Evolutionary conservation across 345 rosid genomes (phyloP), one percentile per base, ranked within the genome.

Genomic region (Moricandia moricandioides): DNA sequence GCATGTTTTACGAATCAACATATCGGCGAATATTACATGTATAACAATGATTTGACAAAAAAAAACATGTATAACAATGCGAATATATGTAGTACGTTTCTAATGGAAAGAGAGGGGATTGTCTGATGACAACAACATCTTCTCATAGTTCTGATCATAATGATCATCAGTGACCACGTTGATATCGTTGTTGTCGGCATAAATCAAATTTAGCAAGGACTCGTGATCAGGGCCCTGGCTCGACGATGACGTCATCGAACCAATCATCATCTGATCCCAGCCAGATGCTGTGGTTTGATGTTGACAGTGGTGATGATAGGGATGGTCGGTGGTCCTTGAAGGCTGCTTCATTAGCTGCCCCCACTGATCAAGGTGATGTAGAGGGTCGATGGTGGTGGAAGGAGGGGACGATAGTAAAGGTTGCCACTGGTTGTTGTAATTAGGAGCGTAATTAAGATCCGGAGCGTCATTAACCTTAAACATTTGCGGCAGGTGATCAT

Each of bases 231-330:
- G 65, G 33, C 78, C 78, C 21, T 67, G 78, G 24, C 68, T 66
- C 24, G 81, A 71, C 0, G 72, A 65, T 59, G 81, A 71, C 1
- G 77, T 65, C 58, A 78, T 5, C 0, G 77, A 71, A 37, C 78
- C 61, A n/a, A 77, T 45, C 51, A 78, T 67, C 77, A 72, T 78
- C 65, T 67, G 73, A 7, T 72, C 78, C 81, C 81, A 78, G 31
- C 70, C 78, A 78, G 61, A 72, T 78, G 81, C 3, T 58, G 65
- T 7, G 63, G 67, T 71, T 35, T 59, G 76, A 65, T 71, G 65
- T 31, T 62, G 64, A 55, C 70, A 62, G n/a, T 62, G 74, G 29
- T 62, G 67, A 77, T 71, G 72, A 77, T 71, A 71, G 26, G 63
- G 62, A 65, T 77, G 76, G 17, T 33, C n/a, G 6, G 76, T 77